Evolutionary conservation across 2,329 filamentous ascomycete genomes (phyloP).

Genomic region (Corniculantispora saksenae): DNA sequence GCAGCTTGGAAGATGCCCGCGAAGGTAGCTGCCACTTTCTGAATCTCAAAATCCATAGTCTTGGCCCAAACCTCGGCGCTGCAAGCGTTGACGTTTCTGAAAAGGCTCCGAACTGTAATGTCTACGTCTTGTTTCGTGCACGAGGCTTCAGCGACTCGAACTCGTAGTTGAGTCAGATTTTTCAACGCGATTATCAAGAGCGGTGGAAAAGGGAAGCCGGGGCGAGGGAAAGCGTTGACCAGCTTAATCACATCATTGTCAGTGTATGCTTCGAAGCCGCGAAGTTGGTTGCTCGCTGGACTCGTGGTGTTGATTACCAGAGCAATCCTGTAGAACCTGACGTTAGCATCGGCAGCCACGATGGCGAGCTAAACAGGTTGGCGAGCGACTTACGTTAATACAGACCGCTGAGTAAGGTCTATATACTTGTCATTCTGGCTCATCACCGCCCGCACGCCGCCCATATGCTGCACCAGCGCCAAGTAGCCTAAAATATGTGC

Average conservation of each 20-base stretch:
- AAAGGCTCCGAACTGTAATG: background rate
- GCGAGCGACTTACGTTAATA: background rate
- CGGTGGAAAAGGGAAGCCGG: background rate
- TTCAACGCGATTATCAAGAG: background rate
- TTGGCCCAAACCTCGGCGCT: background rate
- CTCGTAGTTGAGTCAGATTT: conserved; percentile 1
- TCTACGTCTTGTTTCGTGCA: background rate
- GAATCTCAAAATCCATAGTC: background rate
- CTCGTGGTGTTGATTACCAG: conserved; percentile 1
- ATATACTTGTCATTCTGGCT: background rate
- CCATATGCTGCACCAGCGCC: conserved; percentile 1
- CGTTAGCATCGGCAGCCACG: background rate
- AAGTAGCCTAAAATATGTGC: background rate
- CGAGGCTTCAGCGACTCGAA: background rate
- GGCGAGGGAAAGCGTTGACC: too few species aligned
- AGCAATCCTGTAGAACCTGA: background rate
- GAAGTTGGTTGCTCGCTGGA: background rate
- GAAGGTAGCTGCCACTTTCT: background rate
- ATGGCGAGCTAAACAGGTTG: too few species aligned
- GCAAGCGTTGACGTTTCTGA: background rate
- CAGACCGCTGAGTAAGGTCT: background rate
- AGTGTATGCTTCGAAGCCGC: background rate
- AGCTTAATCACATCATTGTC: background rate
- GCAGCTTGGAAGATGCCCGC: background rate
- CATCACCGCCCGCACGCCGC: background rate